Base-by-base conservation (phyloP, 2,329 filamentous ascomycete genomes). In the Cladophialophora chaetospira region DNA sequence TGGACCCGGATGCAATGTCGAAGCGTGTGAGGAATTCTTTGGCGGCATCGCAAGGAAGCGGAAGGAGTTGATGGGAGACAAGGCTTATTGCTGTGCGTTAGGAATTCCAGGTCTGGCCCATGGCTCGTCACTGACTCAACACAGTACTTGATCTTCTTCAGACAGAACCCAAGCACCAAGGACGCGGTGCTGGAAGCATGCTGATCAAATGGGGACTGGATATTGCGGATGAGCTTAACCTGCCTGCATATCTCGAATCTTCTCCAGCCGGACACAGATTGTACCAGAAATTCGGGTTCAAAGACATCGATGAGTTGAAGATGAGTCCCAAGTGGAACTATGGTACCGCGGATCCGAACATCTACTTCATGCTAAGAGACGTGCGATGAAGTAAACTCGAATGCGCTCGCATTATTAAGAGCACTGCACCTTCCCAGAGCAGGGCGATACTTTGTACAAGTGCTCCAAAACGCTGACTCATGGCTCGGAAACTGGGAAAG, bases 191-290 rank as follows among this genome's bases (percentile, higher is more conserved):
- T 4, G 77, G 75, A 11, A 70, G 71, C 2, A 63, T 73, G 19
- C 66, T 79, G 42, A 73, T 76, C 55, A 67, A 77, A 59, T 77
- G 72, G 66, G 75, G 74, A 3, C 38, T 58, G 19, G 55, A 63
- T 21, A 33, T 62, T 23, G 69, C 72, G 53, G 69, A 75, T 53
- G 63, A 70, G 13, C 65, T 70, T 17, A 65, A 65, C 11, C 57
- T 79, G 26, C 77, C 77, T 3, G 67, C 78, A 3, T 80, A 80
- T 66, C 71, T 80, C 36, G 78, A 81, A 65, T 75, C 76, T 1
- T 78, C 76, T 0, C 72, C 69, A 3, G 69, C 71, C 3, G 76
- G 74, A 0, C 67, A 72, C 33, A 67, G 67, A 5, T 67, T 81
- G 25, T 81, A 81, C 65, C 68, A 73, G 55, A 79, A 74, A 58